phyloP scores from a whole-genome alignment of 208 protist species.

The Vickermania ingenoplastis region DNA sequence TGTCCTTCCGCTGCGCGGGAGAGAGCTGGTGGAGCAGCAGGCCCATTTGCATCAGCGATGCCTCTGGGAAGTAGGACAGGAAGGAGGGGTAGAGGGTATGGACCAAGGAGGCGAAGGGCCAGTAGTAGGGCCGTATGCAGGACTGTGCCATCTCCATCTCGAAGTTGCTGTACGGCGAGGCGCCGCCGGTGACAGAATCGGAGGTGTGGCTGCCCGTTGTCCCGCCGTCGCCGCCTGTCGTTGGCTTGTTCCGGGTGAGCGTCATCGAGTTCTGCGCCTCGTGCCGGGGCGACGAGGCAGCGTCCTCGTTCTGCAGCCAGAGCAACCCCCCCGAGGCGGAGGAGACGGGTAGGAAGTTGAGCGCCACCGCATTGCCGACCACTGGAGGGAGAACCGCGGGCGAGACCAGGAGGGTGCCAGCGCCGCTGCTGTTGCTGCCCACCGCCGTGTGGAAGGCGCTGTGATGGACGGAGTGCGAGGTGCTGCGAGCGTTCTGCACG shows the following conservation, averaged over 20 bases:
- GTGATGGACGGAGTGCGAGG: background rate
- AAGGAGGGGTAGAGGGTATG: constrained; percentile 19
- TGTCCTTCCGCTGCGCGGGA: constrained; percentile 13
- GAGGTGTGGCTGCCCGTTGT: background rate
- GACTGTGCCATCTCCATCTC: constrained; percentile 1
- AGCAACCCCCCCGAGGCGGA: background rate
- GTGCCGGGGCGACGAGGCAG: background rate
- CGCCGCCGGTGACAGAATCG: background rate
- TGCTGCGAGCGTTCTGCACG: background rate
- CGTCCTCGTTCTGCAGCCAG: background rate
- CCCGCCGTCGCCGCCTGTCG: background rate
- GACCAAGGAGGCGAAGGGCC: constrained; percentile 19
- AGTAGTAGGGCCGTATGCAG: constrained; percentile 12
- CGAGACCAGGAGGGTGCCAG: background rate
- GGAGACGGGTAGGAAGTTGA: background rate
- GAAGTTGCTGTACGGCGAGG: background rate
- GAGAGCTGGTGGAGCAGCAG: constrained; percentile 13
- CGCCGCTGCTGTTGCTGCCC: background rate
- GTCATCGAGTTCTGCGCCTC: background rate
- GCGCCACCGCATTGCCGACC: too few relatives aligned
- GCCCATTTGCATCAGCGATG: constrained; percentile 6
- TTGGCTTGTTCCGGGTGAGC: background rate
- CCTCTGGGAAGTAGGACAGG: constrained; percentile 7
- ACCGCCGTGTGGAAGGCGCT: background rate
- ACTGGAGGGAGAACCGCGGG: too few relatives aligned